A percentile compares a stretch with the other conserved stretches of the same genome.
Evolutionary conservation across 1,284 basidiomycete genomes (phyloP).

Genomic region (Takashimella koratensis): DNA sequence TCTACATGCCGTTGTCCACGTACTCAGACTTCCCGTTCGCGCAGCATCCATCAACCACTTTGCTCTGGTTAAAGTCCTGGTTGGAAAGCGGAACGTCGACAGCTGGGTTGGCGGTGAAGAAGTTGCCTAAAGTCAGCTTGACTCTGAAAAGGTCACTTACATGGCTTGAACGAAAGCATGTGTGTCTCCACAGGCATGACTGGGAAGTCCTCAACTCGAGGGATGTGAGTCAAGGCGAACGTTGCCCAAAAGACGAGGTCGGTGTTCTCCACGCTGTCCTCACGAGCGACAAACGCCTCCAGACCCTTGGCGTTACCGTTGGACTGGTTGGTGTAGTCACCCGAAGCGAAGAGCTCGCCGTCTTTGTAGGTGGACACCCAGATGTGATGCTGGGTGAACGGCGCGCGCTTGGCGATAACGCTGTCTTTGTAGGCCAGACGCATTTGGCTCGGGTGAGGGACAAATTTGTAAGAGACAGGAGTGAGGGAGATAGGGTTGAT

Average conservation of each 20-base stretch:
- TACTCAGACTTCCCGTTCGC: too few relatives aligned
- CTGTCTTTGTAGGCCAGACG: conserved; percentile 7
- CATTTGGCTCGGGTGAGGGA: conserved; percentile 11
- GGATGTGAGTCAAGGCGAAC: conserved; percentile 55
- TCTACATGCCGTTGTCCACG: too few relatives aligned
- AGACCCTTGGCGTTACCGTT: conserved; percentile 11
- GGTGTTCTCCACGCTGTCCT: conserved; percentile 55
- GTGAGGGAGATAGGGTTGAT: conserved; percentile 14
- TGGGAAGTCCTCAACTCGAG: conserved; percentile 15
- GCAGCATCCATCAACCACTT: background rate
- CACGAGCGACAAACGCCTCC: conserved; percentile 14
- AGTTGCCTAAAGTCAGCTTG: background rate
- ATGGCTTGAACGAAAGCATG: background rate
- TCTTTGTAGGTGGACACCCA: conserved; percentile 14
- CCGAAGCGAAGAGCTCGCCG: conserved; percentile 11
- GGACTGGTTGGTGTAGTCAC: conserved; percentile 15
- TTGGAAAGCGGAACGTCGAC: conserved; percentile 10
- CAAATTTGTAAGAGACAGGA: conserved; percentile 14
- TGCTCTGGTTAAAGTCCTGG: background rate
- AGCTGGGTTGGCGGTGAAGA: background rate
- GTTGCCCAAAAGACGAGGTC: conserved; percentile 74
- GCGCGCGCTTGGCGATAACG: conserved; percentile 4
- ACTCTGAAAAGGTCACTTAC: background rate
- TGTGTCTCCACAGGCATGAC: conserved; percentile 15
- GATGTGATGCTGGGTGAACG: conserved; percentile 12